Conservation (phyloP, 805 yeast species). For the Myxozyma udenii region DNA sequence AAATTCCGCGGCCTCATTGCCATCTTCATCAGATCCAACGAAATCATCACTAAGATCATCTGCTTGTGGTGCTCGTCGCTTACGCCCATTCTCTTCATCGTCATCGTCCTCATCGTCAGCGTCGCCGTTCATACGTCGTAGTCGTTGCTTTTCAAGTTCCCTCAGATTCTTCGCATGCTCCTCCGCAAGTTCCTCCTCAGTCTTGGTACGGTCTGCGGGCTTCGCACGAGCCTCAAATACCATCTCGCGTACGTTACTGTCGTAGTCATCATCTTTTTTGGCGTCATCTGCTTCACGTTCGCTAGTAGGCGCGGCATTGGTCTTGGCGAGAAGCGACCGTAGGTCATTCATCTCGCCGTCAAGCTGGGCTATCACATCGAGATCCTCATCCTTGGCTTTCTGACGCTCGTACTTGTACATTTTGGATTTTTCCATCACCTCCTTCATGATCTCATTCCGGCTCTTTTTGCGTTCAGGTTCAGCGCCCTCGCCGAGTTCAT, state of each 20-base stretch:
- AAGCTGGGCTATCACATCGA: slow-evolving; percentile 38
- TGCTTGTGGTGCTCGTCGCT: slow-evolving; percentile 45
- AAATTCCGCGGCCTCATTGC: slow-evolving; percentile 45
- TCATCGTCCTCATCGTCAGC: slow-evolving; percentile 32
- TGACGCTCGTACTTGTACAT: slow-evolving; percentile 44
- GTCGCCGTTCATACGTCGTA: slow-evolving; percentile 42
- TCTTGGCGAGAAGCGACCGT: slow-evolving; percentile 17
- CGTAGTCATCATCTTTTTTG: slow-evolving; percentile 37
- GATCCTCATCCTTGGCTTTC: slow-evolving; percentile 41
- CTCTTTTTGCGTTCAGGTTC: slow-evolving; percentile 40
- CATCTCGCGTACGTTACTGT: slow-evolving; percentile 40
- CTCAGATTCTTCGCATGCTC: slow-evolving; percentile 37
- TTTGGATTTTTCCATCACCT: slow-evolving; percentile 45
- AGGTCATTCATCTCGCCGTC: slow-evolving; percentile 39
- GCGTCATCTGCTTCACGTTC: neutral
- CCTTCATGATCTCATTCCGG: slow-evolving; percentile 46
- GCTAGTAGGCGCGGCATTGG: slow-evolving; percentile 2
- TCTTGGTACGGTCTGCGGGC: slow-evolving; percentile 45
- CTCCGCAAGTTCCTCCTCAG: slow-evolving; percentile 42
- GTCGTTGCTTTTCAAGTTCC: slow-evolving; percentile 39
- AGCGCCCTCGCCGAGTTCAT: slow-evolving; percentile 44
- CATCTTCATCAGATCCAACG: slow-evolving; percentile 27
- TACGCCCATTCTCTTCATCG: slow-evolving; percentile 43
- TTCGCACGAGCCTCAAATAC: slow-evolving; percentile 43
- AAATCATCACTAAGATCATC: slow-evolving; percentile 32